These are phyloP conservation scores for Alloascoidea africana DNA, from an alignment of 805 yeast genomes.

Conservation along the genomic window DNA sequence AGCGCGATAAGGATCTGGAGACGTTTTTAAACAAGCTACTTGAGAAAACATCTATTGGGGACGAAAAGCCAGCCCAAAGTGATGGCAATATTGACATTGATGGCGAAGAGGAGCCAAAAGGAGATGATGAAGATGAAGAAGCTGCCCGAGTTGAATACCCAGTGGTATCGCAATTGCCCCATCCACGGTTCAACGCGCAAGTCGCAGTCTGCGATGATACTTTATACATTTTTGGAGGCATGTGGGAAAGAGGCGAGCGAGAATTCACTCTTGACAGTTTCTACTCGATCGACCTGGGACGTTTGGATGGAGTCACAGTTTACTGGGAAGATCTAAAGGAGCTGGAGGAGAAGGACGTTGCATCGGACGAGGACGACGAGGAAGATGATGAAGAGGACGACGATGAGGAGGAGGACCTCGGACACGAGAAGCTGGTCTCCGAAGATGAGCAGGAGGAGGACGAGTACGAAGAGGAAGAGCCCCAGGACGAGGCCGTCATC, in stretches of 20 bases:
- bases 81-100: constrained; percentile 11
- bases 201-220: constrained; percentile 76
- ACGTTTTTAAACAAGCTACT: constrained; percentile 44
- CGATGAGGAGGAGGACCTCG: constrained; percentile 25
- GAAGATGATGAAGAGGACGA: constrained; percentile 47
- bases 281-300: constrained; percentile 74
- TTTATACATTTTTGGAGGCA: constrained; percentile 78
- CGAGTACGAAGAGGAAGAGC: constrained; percentile 51
- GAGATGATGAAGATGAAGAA: constrained; percentile 21
- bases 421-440: constrained; percentile 49
- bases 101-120: constrained; percentile 14
- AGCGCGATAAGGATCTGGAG: constrained; percentile 70
- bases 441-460: constrained; percentile 49
- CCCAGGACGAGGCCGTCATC: constrained; percentile 47
- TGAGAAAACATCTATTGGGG: constrained; percentile 10
- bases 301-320: constrained; percentile 74
- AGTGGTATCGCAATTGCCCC: constrained; percentile 54
- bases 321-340: constrained; percentile 76
- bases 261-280: constrained; percentile 77
- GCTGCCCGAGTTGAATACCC: constrained; percentile 33
- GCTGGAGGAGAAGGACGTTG: constrained; percentile 21
- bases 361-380: constrained; percentile 47
- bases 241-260: constrained; percentile 77
- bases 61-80: constrained; percentile 2
- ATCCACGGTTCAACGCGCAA: constrained; percentile 76